Evolutionary conservation across 2,329 filamentous ascomycete species (phyloP), one percentile per base, ranked within the genome.

Genomic region (Bretziella fagacearum): DNA sequence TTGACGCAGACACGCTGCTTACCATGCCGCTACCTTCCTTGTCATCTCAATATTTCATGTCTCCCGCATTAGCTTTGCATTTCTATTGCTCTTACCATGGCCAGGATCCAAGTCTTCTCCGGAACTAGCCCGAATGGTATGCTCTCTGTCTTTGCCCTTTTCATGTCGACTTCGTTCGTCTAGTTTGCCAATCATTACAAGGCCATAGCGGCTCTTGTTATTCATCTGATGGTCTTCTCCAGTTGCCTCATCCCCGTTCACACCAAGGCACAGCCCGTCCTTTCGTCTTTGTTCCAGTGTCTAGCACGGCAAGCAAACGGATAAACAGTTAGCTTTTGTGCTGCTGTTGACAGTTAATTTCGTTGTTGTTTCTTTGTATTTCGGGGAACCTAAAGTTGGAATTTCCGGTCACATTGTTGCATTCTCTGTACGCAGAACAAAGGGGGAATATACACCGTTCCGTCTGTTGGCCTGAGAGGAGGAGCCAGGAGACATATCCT

Each of bases 361-460:
- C 35, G 23, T 20, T 18, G 23, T 20, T 18, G 6, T 39, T 39
- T 39, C 17, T 13, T 15, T 22, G 13, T 39, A 39, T 39, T 17
- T 39, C 35, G 17, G 35, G n/a, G n/a, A n/a, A 2, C 35, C 10
- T 20, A 10, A 39, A 20, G 17, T 20, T 13, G 8, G 10, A 22
- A 39, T 20, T 13, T 22, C 18, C 18, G 13, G 35, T 39, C 35
- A 39, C 35, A 39, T 15, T 20, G 15, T 20, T 39, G 15, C 35
- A 39, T 39, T 20, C 35, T 39, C 15, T 18, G 23, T 39, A 39
- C 35, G 35, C 35, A 39, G 23, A 39, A 39, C 35, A 39, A 18
- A 39, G 35, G 35, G 18, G 35, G 10, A 39, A 20, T n/a, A n/a
- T n/a, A n/a, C n/a, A n/a, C 15, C 15, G n/a, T 7, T 2, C 18